A percentile compares a stretch with the other conserved stretches of the same genome.
These are phyloP conservation scores for Ascochyta viciae-villosae DNA, from an alignment of 2,329 filamentous ascomycete genomes.

Conservation along the genomic window DNA sequence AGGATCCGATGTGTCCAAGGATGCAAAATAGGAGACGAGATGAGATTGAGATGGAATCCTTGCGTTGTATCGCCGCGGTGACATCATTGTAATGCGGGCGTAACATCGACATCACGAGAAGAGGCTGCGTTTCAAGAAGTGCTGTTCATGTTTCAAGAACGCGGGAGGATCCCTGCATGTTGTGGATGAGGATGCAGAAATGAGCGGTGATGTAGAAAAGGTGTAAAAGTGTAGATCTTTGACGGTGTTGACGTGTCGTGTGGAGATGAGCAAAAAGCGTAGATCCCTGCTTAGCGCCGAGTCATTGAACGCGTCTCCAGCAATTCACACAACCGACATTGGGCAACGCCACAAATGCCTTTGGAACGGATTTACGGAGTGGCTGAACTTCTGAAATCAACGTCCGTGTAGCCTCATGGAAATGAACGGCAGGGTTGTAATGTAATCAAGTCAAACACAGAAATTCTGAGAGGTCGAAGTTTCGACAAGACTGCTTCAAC, in stretches of 20 bases:
- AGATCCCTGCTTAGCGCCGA: constrained; percentile 14
- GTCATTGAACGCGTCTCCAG: constrained; percentile 1
- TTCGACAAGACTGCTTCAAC: background rate
- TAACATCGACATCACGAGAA: constrained; percentile 11
- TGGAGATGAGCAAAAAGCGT: background rate
- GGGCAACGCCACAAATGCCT: constrained; percentile 7
- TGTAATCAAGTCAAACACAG: no score
- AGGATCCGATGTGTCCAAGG: constrained; percentile 4
- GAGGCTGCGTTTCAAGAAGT: constrained; percentile 2
- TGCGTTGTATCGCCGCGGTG: constrained; percentile 1
- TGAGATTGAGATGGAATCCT: constrained; percentile 9
- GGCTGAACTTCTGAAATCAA: background rate
- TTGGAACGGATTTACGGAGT: background rate
- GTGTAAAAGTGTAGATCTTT: constrained; percentile 13
- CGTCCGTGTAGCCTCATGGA: no score
- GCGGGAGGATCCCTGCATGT: constrained; percentile 1
- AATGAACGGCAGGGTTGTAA: no score
- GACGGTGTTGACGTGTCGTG: constrained; percentile 18
- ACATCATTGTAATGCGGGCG: constrained; percentile 13
- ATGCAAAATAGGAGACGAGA: constrained; percentile 3
- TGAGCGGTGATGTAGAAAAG: background rate
- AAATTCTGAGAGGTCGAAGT: background rate
- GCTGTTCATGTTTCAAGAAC: constrained; percentile 2
- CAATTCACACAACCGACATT: background rate
- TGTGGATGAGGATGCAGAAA: background rate